Evolutionary conservation across 2,329 filamentous ascomycete genomes (phyloP), one percentile per base, ranked within the genome.

Genomic region (Cryoendolithus antarcticus): DNA sequence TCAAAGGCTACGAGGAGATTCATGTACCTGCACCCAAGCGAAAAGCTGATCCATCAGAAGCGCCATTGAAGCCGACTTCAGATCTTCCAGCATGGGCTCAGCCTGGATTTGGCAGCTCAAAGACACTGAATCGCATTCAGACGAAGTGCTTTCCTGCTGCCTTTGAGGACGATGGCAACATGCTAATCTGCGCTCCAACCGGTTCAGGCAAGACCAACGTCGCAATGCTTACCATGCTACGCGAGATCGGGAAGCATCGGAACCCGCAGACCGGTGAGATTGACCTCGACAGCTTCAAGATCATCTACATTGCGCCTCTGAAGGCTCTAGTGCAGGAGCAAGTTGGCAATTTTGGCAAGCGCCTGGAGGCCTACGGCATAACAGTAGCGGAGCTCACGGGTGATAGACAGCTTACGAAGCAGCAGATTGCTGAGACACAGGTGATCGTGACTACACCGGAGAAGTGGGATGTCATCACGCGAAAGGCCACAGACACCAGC

Each of bases 191-290:
- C 60, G 93, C 91, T 5, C 91, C 91, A 1, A 98, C 91, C 36
- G 91, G 91, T 49, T 94, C 86, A 59, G 91, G 91, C 57, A 98
- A 98, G 67, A 98, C 91, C 2, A 98, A 98, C 55, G 91, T 98
- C 37, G 89, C 89, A 32, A 96, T 98, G 89, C 70, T 98, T 46
- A 81, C 89, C 2, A 96, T 98, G 56, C 72, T 98, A 30, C 84
- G 89, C 46, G 93, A 98, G 60, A 86, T 98, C 56, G 91, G 91
- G 44, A 98, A 96, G 67, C 81, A 98, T 57, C 77, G 89, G 42
- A 81, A 98, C 54, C 76, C 83, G 0, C 70, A 81, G 46, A 94
- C 86, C 1, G 91, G 91, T n/a, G 82, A 93, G 44, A 91, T 98
- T 47, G 86, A 93, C 60, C 69, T 98, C 6, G 91, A 98, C 55